Evolutionary conservation across 2,329 filamentous ascomycete genomes (phyloP).

Genomic region (Paradendryphiella salina): DNA sequence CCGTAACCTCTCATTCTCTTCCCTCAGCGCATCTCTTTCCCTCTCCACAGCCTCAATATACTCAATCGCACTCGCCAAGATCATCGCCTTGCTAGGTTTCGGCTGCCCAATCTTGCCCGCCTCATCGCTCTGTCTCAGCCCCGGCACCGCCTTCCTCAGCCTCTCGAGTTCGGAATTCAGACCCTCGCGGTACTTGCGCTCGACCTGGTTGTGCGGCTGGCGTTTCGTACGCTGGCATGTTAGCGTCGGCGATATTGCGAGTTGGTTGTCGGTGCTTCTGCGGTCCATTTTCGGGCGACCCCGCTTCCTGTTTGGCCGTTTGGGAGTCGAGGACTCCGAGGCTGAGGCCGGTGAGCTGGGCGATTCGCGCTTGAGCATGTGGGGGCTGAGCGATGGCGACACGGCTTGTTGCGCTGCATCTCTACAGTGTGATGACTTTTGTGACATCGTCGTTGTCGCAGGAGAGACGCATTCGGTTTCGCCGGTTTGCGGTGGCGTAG

Average conservation of each 20-base stretch:
- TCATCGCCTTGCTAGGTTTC: constrained; percentile 42
- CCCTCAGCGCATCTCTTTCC: constrained; percentile 33
- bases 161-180: constrained; percentile 40
- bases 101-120: constrained; percentile 31
- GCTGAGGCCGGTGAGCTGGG: constrained; percentile 23
- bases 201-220: constrained; percentile 45
- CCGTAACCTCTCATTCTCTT: constrained; percentile 35
- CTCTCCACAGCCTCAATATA: constrained; percentile 38
- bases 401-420: constrained; percentile 29
- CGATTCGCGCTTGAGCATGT: constrained; percentile 39
- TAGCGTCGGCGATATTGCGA: constrained; percentile 8
- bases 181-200: constrained; percentile 35
- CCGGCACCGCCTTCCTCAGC: constrained; percentile 34
- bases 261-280: constrained; percentile 17
- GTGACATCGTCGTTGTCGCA: constrained; percentile 25
- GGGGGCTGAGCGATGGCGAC: constrained; percentile 35
- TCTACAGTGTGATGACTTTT: constrained; percentile 42
- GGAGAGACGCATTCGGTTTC: constrained; percentile 25
- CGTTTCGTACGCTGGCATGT: constrained; percentile 28
- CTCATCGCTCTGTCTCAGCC: constrained; percentile 37
- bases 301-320: constrained; percentile 37
- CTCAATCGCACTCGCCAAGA: constrained; percentile 39
- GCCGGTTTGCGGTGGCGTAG: constrained; percentile 16
- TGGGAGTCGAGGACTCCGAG: constrained; percentile 28
- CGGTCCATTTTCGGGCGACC: constrained; percentile 40